Conservation (phyloP, 768 basidiomycete genomes). For the Boletus sp. region DNA sequence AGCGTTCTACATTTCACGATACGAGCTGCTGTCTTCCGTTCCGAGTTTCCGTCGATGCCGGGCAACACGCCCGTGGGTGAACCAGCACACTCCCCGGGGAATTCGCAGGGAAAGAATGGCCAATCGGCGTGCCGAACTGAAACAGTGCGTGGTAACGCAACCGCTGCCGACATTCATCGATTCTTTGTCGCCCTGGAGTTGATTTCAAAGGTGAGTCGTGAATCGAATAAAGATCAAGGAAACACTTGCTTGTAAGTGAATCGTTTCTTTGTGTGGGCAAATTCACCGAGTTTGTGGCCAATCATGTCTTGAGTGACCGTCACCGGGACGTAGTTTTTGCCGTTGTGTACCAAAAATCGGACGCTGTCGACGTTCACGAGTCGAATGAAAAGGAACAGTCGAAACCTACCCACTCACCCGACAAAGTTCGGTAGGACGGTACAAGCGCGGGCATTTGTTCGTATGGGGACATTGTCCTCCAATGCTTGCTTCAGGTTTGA, state of each 20-base stretch:
- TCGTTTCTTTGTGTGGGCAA: conserved; percentile 83
- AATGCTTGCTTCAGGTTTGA: conserved; percentile 81
- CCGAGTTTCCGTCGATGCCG: neutral
- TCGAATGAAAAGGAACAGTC: neutral
- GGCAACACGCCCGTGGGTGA: neutral
- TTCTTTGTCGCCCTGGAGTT: conserved; percentile 40
- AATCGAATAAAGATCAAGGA: neutral
- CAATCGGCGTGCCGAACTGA: neutral
- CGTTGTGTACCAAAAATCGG: conserved; percentile 92
- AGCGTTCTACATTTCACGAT: neutral
- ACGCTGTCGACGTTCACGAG: conserved; percentile 43
- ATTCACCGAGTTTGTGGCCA: conserved; percentile 96
- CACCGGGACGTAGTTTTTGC: conserved; percentile 85
- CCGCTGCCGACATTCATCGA: conserved; percentile 7
- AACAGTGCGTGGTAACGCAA: neutral
- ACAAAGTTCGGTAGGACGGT: conserved; percentile 96
- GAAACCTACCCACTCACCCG: conserved; percentile 53
- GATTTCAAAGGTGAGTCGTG: conserved; percentile 1
- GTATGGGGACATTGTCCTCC: conserved; percentile 78
- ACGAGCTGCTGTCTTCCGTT: neutral
- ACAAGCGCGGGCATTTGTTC: conserved; percentile 83
- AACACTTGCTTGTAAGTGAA: conserved; percentile 78
- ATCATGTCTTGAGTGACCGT: conserved; percentile 95
- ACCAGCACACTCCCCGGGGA: neutral
- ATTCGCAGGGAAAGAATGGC: neutral